Base-by-base conservation (phyloP, 768 basidiomycete species). In the Russula virescens region DNA sequence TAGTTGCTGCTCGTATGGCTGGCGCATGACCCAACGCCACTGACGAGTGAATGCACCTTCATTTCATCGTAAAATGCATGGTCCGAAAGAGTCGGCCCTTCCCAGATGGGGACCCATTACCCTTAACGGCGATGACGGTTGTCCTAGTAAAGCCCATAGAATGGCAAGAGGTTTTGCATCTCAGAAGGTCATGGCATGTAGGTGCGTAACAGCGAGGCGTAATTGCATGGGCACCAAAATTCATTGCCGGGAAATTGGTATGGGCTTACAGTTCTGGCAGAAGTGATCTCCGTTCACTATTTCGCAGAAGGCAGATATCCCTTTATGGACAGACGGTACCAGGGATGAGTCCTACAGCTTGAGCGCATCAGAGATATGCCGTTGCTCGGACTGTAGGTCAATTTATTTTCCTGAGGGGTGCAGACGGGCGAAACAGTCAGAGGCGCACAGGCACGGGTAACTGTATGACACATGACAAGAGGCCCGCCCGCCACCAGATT, bases 161-260 rank as follows among this genome's bases (percentile, higher is more conserved):
- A 25, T 34, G 47, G 57, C 42, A 31, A 38, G 14, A 1, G 19
- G 25, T 25, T 50, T 50, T 50, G 13, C 7, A 21, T 23, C 7
- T 10, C 42, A 40, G 38, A 23, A 38, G 48, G 26, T 8, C 26
- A 31, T 23, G 58, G 43, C n/a, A 31, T 26, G 40, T 23, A 35
- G 16, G 40, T 40, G 23, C 34, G 34, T 35, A 7, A 23, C 3
- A 23, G 25, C 34, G 45, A 34, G 46, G 8, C 1, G 8, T 23
- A 14, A 25, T n/a, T 51, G 2, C 16, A 21, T 35, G 10, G 34
- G 34, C 34, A 35, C 34, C n/a, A n/a, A n/a, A n/a, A n/a, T n/a
- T n/a, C n/a, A n/a, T n/a, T n/a, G n/a, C 58, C 21, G 50, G 42
- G 43, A 59, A 43, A 13, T 51, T 42, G 58, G 42, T 16, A 43